These are phyloP conservation scores for Botrytis cinerea DNA, from an alignment of 2,329 filamentous ascomycete species.

Conservation along the genomic window DNA sequence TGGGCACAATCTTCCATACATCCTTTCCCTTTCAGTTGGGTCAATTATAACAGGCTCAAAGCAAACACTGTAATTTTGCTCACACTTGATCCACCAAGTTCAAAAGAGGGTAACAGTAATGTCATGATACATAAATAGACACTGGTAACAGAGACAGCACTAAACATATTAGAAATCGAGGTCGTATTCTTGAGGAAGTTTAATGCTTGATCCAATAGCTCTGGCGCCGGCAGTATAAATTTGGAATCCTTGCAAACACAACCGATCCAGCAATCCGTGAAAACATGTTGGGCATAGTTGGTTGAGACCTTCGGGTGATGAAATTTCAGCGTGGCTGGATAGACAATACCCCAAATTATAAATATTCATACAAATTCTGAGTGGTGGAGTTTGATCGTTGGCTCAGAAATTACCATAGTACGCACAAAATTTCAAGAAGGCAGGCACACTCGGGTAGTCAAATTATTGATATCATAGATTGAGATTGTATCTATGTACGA, in stretches of 20 bases:
- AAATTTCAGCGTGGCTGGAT: fast-evolving
- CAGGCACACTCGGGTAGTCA: background rate
- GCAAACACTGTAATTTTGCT: too few relatives aligned
- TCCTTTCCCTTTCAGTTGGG: too few relatives aligned
- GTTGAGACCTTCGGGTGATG: background rate
- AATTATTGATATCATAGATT: background rate
- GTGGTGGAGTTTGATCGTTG: background rate
- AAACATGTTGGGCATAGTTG: fast-evolving
- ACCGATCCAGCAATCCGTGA: fast-evolving
- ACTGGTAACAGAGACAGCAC: background rate
- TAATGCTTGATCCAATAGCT: background rate
- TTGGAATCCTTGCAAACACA: background rate
- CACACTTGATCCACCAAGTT: background rate
- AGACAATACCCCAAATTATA: background rate
- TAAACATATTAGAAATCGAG: background rate
- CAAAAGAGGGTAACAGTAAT: background rate
- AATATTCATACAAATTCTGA: background rate
- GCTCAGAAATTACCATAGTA: fast-evolving
- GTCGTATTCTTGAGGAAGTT: background rate
- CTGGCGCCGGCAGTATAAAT: background rate
- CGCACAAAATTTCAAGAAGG: background rate
- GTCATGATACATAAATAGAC: background rate
- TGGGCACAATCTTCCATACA: background rate
- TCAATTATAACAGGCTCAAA: too few relatives aligned
- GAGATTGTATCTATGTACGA: background rate